Evolutionary conservation across 495 filamentous ascomycete species (phyloP), one percentile per base, ranked within the genome.

Genomic region (Hypoxylon fragiforme): DNA sequence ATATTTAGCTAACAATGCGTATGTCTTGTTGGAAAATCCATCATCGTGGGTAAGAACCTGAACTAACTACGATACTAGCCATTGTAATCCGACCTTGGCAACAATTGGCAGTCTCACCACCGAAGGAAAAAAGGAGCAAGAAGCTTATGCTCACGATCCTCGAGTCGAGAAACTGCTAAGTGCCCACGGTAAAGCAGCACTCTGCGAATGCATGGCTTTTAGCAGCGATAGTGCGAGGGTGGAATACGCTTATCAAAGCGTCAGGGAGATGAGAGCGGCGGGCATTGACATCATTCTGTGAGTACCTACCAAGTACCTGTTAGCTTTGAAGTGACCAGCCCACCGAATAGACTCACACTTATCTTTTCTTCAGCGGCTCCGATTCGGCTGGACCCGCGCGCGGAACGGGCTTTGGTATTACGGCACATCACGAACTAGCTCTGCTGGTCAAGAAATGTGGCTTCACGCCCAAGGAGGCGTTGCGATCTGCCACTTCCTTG

Each of bases 381-480:
- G 59, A 62, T 19, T 47, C 53, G n/a, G 59, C 59, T 6, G 53
- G 59, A 1, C 35, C 53, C 4, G 54, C 47, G 1, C 38, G 32
- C 0, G 59, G 59, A 13, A 62, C 54, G 8, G 43, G 47, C 3
- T 62, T 37, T 15, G 59, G 59, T 2, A 11, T 57, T 8, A 37
- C 41, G 3, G 44, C 54, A 12, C 59, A 58, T 9, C 46, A 57
- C 7, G 59, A 62, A 13, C 48, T 62, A 12, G 53, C 44, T 12
- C 2, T 42, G 0, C 14, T 62, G 0, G 59, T 62, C 9, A 32
- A 28, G 0, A 41, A 62, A 37, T 57, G 53, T 21, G 59, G 54
- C 4, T 62, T 62, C n/a, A 57, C 59, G 3, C 59, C 74, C 3
- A 45, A 64, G 30, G 69, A 73, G 31, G 63, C 61, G 8, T 44